Conservation (phyloP, 1,139 yeast species). For the Blastobotrys indianensis region DNA sequence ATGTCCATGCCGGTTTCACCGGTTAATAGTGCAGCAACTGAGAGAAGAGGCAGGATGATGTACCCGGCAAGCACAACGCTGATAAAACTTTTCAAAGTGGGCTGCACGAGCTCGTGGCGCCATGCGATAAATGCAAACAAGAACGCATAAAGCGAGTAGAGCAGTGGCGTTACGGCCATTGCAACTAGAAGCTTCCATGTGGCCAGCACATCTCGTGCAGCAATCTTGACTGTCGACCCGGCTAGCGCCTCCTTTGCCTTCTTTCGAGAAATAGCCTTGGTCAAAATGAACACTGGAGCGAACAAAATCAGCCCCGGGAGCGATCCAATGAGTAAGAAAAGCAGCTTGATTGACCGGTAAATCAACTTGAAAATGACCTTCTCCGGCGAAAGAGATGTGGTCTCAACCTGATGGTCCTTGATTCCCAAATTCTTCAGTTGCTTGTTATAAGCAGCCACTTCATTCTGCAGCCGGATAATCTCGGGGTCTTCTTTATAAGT, state of each 20-base stretch:
- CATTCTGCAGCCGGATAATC: conserved; percentile 52
- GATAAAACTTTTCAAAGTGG: conserved; percentile 11
- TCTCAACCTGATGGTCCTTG: conserved; percentile 86
- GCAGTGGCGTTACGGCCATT: conserved; percentile 80
- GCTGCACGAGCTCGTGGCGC: conserved; percentile 21
- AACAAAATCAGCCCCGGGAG: conserved; percentile 82
- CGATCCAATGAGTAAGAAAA: conserved; percentile 53
- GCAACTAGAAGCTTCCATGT: conserved; percentile 93
- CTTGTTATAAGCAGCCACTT: conserved; percentile 64
- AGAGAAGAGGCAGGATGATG: conserved; percentile 57
- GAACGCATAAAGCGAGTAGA: conserved; percentile 74
- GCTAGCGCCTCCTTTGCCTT: conserved; percentile 79
- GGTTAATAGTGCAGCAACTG: conserved; percentile 80
- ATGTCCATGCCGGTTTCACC: conserved; percentile 94
- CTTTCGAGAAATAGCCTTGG: conserved; percentile 60
- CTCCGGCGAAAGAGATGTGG: conserved; percentile 47
- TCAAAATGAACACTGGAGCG: conserved; percentile 79
- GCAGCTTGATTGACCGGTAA: conserved; percentile 49
- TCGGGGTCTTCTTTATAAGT: conserved; percentile 67
- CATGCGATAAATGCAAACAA: conserved; percentile 46
- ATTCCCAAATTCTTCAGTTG: conserved; percentile 62
- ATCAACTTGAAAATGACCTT: conserved; percentile 45
- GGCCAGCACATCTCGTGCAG: conserved; percentile 88
- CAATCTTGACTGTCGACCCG: conserved; percentile 82
- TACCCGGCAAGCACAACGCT: conserved; percentile 46